Conservation (phyloP, 2,329 filamentous ascomycete species). For the Calonectria naviculata region DNA sequence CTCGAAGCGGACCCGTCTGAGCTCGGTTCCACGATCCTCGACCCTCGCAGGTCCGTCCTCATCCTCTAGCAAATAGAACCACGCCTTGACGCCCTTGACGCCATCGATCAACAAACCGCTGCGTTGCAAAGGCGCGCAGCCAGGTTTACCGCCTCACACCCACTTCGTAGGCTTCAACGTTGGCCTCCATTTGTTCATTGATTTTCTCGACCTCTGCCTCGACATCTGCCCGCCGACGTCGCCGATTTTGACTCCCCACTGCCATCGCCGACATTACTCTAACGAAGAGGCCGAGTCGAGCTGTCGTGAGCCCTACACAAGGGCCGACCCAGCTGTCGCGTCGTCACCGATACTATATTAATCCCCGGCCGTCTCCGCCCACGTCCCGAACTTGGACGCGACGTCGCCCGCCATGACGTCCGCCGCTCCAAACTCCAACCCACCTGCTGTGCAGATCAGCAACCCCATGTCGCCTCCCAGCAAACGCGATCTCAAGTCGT, state of each 20-base stretch:
- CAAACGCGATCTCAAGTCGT: constrained; percentile 90
- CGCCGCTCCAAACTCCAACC: constrained; percentile 46
- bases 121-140: constrained; percentile 36
- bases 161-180: constrained; percentile 30
- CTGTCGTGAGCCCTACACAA: constrained; percentile 40
- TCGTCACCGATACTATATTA: constrained; percentile 26
- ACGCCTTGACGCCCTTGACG: constrained; percentile 40
- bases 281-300: constrained; percentile 36
- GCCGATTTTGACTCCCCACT: constrained; percentile 26
- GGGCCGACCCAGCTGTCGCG: constrained; percentile 42
- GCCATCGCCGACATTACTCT: constrained; percentile 17
- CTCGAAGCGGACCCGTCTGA: constrained; percentile 10
- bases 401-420: constrained; percentile 48
- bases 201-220: constrained; percentile 26
- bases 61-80: constrained; percentile 29
- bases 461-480: constrained; percentile 77
- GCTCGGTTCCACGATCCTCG: constrained; percentile 7
- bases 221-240: constrained; percentile 17
- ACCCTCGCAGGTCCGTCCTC: constrained; percentile 20
- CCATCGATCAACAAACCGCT: constrained; percentile 43
- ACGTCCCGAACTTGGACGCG: constrained; percentile 20
- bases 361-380: constrained; percentile 20
- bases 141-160: constrained; percentile 35
- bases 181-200: constrained; percentile 29
- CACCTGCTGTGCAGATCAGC: constrained; percentile 43